Evolutionary conservation across 2,329 filamentous ascomycete genomes (phyloP).

Genomic region (Phaeosphaeriaceae sp.): DNA sequence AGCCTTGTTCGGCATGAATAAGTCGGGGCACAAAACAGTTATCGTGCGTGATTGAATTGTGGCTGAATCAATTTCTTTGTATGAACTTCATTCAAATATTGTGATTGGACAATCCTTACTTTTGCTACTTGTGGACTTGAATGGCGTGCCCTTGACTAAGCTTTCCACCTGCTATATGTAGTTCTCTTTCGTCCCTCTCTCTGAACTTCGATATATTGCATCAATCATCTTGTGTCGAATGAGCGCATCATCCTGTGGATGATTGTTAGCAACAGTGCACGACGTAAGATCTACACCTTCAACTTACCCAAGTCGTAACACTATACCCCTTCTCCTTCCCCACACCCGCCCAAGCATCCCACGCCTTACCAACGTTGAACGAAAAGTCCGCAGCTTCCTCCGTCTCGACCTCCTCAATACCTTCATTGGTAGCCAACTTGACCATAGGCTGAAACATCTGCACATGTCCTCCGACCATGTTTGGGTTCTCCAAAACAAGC

Average conservation of each 20-base stretch:
- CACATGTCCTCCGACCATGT: conserved; percentile 36
- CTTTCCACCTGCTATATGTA: conserved; percentile 26
- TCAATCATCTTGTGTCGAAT: conserved; percentile 48
- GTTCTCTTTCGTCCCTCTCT: conserved; percentile 36
- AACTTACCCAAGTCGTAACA: conserved; percentile 33
- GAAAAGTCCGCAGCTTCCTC: conserved; percentile 56
- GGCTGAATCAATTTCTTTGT: background rate
- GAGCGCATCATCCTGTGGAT: conserved; percentile 36
- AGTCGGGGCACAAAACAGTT: background rate
- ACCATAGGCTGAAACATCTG: conserved; percentile 54
- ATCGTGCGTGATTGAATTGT: background rate
- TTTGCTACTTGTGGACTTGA: background rate
- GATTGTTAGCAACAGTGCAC: no score
- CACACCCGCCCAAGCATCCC: conserved; percentile 62
- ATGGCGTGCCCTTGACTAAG: background rate
- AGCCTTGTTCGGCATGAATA: background rate
- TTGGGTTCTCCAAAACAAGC: conserved; percentile 36
- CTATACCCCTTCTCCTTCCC: conserved; percentile 31
- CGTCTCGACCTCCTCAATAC: conserved; percentile 56
- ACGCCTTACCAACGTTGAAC: conserved; percentile 63
- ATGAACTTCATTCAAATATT: background rate
- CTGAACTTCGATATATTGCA: conserved; percentile 43
- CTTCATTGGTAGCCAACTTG: conserved; percentile 44
- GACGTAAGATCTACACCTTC: background rate
- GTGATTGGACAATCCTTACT: background rate